A percentile compares a stretch with the other conserved stretches of the same genome.
Evolutionary conservation across 208 protist genomes (phyloP).

Genomic region (Acanthamoeba sp.): DNA sequence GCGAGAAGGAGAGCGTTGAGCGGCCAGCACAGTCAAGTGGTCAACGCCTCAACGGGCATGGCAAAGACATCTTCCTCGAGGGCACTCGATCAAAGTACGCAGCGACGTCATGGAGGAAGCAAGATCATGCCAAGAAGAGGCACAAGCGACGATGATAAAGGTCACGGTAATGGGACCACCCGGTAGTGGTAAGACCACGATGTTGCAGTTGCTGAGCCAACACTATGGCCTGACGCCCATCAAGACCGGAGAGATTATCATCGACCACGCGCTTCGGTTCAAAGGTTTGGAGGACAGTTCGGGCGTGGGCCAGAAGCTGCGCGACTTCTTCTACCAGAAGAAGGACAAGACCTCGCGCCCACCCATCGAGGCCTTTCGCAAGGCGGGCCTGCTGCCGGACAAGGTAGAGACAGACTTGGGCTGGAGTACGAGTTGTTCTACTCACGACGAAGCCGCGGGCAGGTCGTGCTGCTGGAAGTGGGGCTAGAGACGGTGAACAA

Average conservation of each 20-base stretch:
- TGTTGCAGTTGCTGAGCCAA: slow-evolving; percentile 30
- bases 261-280: neutral
- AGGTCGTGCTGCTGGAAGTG: slow-evolving; percentile 47
- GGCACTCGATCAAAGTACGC: neutral
- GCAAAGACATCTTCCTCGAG: too few relatives aligned
- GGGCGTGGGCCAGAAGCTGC: slow-evolving; percentile 21
- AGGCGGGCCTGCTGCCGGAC: slow-evolving; percentile 25
- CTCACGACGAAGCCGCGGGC: too few relatives aligned
- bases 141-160: neutral
- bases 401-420: slow-evolving; percentile 12
- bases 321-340: slow-evolving; percentile 68
- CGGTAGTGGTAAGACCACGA: slow-evolving; percentile 59
- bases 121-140: too few relatives aligned
- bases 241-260: slow-evolving; percentile 61
- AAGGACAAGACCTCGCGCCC: slow-evolving; percentile 62
- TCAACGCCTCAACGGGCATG: too few relatives aligned
- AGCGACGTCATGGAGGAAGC: neutral
- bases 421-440: neutral
- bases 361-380: slow-evolving; percentile 24
- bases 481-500: neutral
- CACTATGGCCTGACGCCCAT: slow-evolving; percentile 68
- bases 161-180: slow-evolving; percentile 16
- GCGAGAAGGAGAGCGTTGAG: too few relatives aligned
- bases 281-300: neutral
- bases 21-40: too few relatives aligned